Base-by-base conservation (phyloP, 192 early-diverging fungal genomes). In the Coemansia sp. region DNA sequence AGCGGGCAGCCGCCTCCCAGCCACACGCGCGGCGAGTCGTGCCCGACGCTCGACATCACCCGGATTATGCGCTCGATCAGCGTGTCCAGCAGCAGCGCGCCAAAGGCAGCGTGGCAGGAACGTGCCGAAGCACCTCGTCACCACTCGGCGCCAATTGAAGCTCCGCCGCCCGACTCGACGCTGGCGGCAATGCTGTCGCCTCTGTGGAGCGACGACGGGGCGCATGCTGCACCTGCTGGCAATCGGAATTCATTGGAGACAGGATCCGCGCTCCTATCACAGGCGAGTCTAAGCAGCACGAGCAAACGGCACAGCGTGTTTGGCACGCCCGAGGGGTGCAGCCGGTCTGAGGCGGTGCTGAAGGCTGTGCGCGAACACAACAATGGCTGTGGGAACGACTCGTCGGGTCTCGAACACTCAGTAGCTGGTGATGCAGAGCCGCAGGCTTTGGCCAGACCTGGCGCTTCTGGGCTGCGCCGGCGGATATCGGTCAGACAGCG, bases 21-120 rank as follows among this genome's bases (percentile, higher is more conserved):
- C 60, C 71, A 75, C 45, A 43, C 57, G 20, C 71, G 71, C 23
- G 65, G 60, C 30, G 40, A 44, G 7, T 75, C 71, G 17, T 75
- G 71, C 19, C 71, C 71, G 9, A 60, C 64, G 15, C 64, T 75
- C 17, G 56, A 67, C 45, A 75, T 75, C 40, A 67, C 64, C 6
- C 71, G 65, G 9, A 67, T 75, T 42, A 68, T 75, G 65, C 71
- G 65, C 39, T 68, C 71, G 15, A 75, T 75, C 23, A 73, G 71
- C 32, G 62, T 64, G 21, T 71, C 69, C 49, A 53, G 30, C 53
- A 55, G 58, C 58, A 50, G 48, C 45, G 38, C 17, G 23, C 7
- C 29, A 27, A 26, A 40, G 21, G 26, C 51, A 31, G 34, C 12
- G 27, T 34, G 40, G 8, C 40, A 54, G 39, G 39, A 9, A 22